Conservation (phyloP, 169 alveolate species). For the Theileria annulata region DNA sequence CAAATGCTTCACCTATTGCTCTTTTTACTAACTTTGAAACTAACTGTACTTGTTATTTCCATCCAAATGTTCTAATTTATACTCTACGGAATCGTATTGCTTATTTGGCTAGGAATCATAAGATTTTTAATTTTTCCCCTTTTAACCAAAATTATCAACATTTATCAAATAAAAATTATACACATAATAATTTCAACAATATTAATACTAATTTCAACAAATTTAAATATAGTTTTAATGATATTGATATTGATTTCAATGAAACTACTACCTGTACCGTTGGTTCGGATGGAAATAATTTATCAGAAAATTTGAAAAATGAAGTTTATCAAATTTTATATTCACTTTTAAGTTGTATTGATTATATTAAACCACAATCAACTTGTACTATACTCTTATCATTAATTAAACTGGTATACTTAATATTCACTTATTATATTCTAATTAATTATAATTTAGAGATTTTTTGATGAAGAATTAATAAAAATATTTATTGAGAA, state of each 20-base stretch:
- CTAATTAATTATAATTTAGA: too few species aligned
- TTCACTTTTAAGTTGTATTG: constrained; percentile 30
- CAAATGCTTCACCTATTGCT: constrained; percentile 65
- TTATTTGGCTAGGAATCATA: constrained; percentile 27
- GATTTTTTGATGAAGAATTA: not conserved
- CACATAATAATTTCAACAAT: not conserved
- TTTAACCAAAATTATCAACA: not conserved
- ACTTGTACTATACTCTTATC: constrained; percentile 47
- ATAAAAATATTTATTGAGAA: not conserved
- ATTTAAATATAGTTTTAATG: not conserved
- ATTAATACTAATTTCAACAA: not conserved
- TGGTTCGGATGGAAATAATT: not conserved
- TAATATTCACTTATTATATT: too few species aligned
- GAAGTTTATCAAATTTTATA: constrained; percentile 19
- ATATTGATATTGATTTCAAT: not conserved
- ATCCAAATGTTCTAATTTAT: constrained; percentile 59
- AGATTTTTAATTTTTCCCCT: not conserved
- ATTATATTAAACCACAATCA: constrained; percentile 45
- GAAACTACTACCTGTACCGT: too few species aligned
- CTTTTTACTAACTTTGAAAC: constrained; percentile 60
- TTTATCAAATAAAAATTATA: too few species aligned
- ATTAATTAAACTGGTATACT: constrained; percentile 47
- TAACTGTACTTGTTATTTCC: constrained; percentile 48
- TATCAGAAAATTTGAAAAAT: not conserved
- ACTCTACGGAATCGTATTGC: constrained; percentile 43